Evolutionary conservation across 345 rosid species (phyloP).

Genomic region (Tarenaya hassleriana): DNA sequence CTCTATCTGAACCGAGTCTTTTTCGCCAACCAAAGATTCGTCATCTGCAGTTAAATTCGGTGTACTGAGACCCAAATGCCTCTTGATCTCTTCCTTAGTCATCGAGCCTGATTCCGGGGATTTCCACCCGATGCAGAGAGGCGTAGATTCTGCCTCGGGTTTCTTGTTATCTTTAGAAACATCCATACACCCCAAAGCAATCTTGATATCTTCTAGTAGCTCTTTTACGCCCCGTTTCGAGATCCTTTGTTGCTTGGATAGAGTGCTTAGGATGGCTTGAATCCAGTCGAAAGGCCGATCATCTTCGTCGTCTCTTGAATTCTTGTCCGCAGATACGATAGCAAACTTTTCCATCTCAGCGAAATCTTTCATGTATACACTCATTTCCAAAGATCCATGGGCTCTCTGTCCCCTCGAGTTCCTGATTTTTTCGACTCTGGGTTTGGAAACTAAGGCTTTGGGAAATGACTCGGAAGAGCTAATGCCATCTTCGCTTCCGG

Average conservation of each 20-base stretch:
- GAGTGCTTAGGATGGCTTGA: conserved; percentile 76
- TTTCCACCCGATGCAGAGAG: conserved; percentile 41
- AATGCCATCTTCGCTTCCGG: conserved; percentile 37
- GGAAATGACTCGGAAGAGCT: conserved; percentile 66
- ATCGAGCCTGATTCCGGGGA: conserved; percentile 36
- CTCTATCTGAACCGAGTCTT: conserved; percentile 3
- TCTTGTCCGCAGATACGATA: conserved; percentile 44
- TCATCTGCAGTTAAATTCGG: conserved; percentile 4
- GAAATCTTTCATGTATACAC: conserved; percentile 60
- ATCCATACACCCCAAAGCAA: conserved; percentile 61
- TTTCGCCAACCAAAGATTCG: conserved; percentile 14
- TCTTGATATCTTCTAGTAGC: conserved; percentile 68
- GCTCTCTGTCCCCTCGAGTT: conserved; percentile 25
- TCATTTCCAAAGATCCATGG: conserved; percentile 41
- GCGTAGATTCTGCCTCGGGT: conserved; percentile 22
- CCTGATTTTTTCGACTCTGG: conserved; percentile 32
- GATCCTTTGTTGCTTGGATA: conserved; percentile 51
- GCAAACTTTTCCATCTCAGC: conserved; percentile 83
- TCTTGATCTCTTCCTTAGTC: conserved; percentile 55
- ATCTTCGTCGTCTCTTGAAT: conserved; percentile 28
- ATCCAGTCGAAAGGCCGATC: conserved; percentile 76
- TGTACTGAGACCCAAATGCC: conserved; percentile 37
- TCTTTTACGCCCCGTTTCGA: conserved; percentile 50
- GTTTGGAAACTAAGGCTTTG: conserved; percentile 44
- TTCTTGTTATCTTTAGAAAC: conserved; percentile 14